Percentiles rank a stretch among this genome's conserved stretches.
Conservation (phyloP, 108 stramenopile species). For the Fragilaria crotonensis region DNA sequence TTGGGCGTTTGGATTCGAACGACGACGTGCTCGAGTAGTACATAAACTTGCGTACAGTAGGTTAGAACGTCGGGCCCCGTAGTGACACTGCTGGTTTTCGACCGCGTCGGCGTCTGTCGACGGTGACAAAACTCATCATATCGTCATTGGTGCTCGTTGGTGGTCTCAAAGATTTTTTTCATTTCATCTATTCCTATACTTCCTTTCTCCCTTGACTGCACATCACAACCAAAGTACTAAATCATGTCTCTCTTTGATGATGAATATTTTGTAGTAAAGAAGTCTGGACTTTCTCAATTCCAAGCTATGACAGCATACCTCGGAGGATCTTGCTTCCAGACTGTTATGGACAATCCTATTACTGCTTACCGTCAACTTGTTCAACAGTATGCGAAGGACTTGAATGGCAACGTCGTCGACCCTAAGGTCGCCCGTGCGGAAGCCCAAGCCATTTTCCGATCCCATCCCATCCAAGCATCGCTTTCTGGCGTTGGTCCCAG, state of each 20-base stretch:
- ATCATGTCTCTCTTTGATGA: slow-evolving; percentile 16
- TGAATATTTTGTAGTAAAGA: slow-evolving; percentile 81
- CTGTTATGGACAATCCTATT: slow-evolving; percentile 86
- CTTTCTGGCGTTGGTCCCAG: slow-evolving; percentile 80
- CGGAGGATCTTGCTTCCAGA: slow-evolving; percentile 86
- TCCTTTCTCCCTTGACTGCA: too few species aligned
- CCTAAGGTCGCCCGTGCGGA: slow-evolving; percentile 70
- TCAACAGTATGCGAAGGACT: slow-evolving; percentile 89
- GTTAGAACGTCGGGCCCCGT: too few species aligned
- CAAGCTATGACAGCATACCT: slow-evolving; percentile 89
- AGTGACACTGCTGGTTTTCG: too few species aligned
- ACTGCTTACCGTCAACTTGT: slow-evolving; percentile 91
- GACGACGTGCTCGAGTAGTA: too few species aligned
- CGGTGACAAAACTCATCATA: too few species aligned
- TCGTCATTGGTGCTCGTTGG: too few species aligned
- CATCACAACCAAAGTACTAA: too few species aligned
- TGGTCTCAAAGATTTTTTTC: too few species aligned
- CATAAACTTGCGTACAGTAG: too few species aligned
- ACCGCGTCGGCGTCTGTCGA: too few species aligned
- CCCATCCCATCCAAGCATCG: slow-evolving; percentile 67
- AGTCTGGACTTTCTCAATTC: slow-evolving; percentile 82
- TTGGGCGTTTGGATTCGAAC: too few species aligned
- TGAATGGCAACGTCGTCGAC: slow-evolving; percentile 76
- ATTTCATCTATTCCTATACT: too few species aligned
- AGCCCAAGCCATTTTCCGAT: slow-evolving; percentile 73